Evolutionary conservation across 1,284 basidiomycete species (phyloP).

Genomic region (Grifola frondosa): DNA sequence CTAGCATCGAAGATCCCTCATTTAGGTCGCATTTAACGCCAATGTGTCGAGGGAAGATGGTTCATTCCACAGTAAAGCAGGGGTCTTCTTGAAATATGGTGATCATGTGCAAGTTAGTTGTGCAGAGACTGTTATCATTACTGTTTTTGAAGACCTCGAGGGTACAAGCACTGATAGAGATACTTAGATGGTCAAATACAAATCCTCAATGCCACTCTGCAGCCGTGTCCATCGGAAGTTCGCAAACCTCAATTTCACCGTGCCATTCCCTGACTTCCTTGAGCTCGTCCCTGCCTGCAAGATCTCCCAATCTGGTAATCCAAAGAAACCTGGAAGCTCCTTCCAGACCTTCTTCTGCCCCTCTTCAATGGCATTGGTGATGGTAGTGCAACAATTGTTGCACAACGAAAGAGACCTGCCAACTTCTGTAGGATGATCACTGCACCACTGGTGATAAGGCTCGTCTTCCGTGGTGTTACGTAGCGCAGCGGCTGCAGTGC

Average conservation of each 20-base stretch:
- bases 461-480: background rate
- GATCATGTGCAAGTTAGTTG: too few species aligned
- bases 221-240: too few species aligned
- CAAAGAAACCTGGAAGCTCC: conserved; percentile 7
- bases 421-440: conserved; percentile 1
- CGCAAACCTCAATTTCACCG: too few species aligned
- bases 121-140: too few species aligned
- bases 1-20: conserved; percentile 1
- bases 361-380: conserved; percentile 1
- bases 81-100: too few species aligned
- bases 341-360: conserved; percentile 5
- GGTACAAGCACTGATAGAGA: too few species aligned
- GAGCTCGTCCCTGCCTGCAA: too few species aligned
- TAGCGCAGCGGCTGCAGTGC: background rate
- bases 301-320: conserved; percentile 8
- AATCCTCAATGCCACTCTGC: too few species aligned
- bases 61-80: too few species aligned
- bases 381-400: background rate
- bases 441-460: conserved; percentile 6
- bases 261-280: too few species aligned
- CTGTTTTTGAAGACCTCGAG: too few species aligned
- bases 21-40: conserved; percentile 2
- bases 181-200: too few species aligned
- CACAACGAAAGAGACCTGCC: background rate
- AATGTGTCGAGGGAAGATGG: background rate